Evolutionary conservation across 2,329 filamentous ascomycete species (phyloP), one percentile per base, ranked within the genome.

Genomic region (Calcarisporium arbuscula): DNA sequence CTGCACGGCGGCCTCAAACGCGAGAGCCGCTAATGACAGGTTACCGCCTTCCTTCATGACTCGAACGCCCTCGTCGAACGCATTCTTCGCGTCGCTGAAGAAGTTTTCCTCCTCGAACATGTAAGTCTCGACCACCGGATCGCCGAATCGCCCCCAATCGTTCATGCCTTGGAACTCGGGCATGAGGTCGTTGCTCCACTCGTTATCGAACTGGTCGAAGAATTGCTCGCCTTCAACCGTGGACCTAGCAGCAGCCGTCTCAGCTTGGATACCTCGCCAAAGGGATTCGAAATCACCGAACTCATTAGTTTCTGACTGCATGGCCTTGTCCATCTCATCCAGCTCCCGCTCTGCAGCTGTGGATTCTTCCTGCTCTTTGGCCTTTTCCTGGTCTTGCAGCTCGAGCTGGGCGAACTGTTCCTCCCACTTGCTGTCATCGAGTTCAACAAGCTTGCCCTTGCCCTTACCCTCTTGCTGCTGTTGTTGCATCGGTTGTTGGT

Each of bases 41-140:
- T 96, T 98, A 10, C 92, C 92, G 29, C 92, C 89, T 51, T 92
- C 85, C 42, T 82, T 80, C 77, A 98, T 86, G 42, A 98, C 95
- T 52, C 86, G 82, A 46, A 95, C 74, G 30, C 92, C 92, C 62
- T 96, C 88, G 37, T 90, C 85, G 52, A 94, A 98, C 0, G 92
- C 87, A 54, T 94, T 89, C 36, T 68, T 72, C 41, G 87, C 74
- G 38, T 84, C 76, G 44, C 80, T 73, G 70, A 95, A 96, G 17
- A 92, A 71, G 57, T 98, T 98, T 43, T 95, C 85, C 50, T 90
- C 78, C 61, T 98, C 92, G 51, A 96, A 98, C 53, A 95, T 76
- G 58, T 98, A 98, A 43, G 87, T 81, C 46, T 92, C 89, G 41
- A 94, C 68, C 38, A 83, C 73, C 11, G 87, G 86, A 54, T 94